Evolutionary conservation across 257 asterid species (phyloP).

Genomic region (Jasminum sambac): DNA sequence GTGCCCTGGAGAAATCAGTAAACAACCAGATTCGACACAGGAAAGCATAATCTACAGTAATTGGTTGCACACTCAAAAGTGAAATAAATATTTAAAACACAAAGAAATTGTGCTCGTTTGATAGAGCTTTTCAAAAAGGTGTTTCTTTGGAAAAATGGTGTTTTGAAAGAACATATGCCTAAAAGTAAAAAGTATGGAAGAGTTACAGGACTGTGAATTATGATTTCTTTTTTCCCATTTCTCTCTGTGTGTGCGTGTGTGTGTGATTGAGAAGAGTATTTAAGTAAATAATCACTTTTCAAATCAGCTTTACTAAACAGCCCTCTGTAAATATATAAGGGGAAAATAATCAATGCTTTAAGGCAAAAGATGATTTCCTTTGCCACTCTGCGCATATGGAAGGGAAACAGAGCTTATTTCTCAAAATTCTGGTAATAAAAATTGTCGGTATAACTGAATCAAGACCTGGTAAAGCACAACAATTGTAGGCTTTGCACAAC

Average conservation of each 20-base stretch:
- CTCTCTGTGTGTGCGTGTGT: no score
- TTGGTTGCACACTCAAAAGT: not conserved
- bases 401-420: constrained; percentile 17
- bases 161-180: no score
- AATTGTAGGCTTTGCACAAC: constrained; percentile 86
- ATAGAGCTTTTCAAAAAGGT: no score
- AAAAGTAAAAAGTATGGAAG: no score
- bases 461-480: constrained; percentile 91
- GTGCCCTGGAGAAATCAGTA: constrained; percentile 32
- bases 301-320: no score
- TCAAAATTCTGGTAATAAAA: constrained; percentile 4
- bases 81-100: constrained; percentile 5
- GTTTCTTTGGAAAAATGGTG: no score
- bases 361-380: constrained; percentile 7
- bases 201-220: no score
- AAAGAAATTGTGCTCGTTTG: not conserved
- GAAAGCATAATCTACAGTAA: not conserved
- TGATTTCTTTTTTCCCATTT: no score
- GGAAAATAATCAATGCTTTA: not conserved
- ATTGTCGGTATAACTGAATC: constrained; percentile 8
- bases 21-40: constrained; percentile 42
- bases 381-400: constrained; percentile 13
- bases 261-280: no score
- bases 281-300: no score
- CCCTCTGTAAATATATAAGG: not conserved